Percentiles rank a stretch among this genome's conserved stretches.
These are phyloP conservation scores for Phytophthora sp. DNA, from an alignment of 352 stramenopile genomes.

Conservation along the genomic window DNA sequence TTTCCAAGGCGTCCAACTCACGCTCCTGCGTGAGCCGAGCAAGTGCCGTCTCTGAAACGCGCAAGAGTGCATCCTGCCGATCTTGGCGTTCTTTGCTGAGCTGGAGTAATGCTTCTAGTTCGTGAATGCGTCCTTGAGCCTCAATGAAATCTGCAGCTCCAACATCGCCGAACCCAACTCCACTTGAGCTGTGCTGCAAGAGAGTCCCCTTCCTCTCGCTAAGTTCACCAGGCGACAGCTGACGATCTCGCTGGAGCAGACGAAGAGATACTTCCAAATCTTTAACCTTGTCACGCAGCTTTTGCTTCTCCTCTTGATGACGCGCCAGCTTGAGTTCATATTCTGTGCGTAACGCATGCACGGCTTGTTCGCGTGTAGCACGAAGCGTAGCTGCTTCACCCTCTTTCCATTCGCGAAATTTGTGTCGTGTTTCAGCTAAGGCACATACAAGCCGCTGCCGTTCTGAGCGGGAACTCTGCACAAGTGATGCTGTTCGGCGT, in stretches of 20 bases:
- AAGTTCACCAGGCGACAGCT: conserved; percentile 61
- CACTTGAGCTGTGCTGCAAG: conserved; percentile 21
- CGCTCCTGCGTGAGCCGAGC: conserved; percentile 57
- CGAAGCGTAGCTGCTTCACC: conserved; percentile 48
- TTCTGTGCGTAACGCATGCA: conserved; percentile 60
- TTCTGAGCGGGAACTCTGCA: conserved; percentile 41
- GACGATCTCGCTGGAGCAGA: conserved; percentile 65
- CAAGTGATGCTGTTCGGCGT: conserved; percentile 29
- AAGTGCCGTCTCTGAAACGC: conserved; percentile 60
- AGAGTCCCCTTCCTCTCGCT: conserved; percentile 71
- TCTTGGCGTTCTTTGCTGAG: conserved; percentile 64
- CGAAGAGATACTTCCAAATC: conserved; percentile 72
- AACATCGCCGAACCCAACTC: conserved; percentile 36
- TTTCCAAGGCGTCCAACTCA: conserved; percentile 44
- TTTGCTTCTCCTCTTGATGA: conserved; percentile 76
- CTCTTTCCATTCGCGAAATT: conserved; percentile 78
- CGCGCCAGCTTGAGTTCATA: conserved; percentile 74
- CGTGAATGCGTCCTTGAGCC: conserved; percentile 56
- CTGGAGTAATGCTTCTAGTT: conserved; percentile 60
- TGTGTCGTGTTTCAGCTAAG: conserved; percentile 60
- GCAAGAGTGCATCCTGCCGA: conserved; percentile 62
- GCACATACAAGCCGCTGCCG: conserved; percentile 59
- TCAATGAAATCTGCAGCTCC: conserved; percentile 68
- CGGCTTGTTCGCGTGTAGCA: conserved; percentile 57
- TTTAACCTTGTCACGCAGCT: conserved; percentile 74